A percentile compares a stretch with the other conserved stretches of the same genome.
Evolutionary conservation across 495 filamentous ascomycete genomes (phyloP).

Genomic region (Hypoxylon rickii): DNA sequence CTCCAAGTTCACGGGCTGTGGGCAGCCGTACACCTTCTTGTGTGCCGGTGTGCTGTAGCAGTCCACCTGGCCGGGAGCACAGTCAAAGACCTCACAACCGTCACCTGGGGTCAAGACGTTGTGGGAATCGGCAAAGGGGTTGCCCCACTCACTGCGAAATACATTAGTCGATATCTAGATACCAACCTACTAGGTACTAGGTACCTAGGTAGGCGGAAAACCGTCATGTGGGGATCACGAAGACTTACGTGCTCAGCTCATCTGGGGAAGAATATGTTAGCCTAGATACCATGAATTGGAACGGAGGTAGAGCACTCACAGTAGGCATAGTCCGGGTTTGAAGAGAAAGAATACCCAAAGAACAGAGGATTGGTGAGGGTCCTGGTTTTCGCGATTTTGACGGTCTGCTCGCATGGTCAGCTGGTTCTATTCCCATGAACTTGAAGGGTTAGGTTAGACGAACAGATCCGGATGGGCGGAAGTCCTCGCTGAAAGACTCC

Average conservation of each 20-base stretch:
- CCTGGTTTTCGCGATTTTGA: conserved; percentile 43
- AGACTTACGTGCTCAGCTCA: conserved; percentile 24
- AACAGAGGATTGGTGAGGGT: conserved; percentile 35
- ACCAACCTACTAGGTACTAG: too few species aligned
- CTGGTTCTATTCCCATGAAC: neutral
- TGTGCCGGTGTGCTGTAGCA: conserved; percentile 30
- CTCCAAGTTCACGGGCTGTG: conserved; percentile 25
- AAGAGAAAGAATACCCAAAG: conserved; percentile 36
- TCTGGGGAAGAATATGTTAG: conserved; percentile 24
- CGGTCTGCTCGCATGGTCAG: conserved; percentile 23
- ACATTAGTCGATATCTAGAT: neutral
- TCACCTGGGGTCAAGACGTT: conserved; percentile 22
- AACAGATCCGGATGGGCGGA: conserved; percentile 27
- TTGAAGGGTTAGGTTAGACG: conserved; percentile 6
- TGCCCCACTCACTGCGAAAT: conserved; percentile 20
- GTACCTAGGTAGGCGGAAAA: neutral
- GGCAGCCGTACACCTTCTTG: conserved; percentile 37
- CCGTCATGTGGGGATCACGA: neutral
- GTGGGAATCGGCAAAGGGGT: conserved; percentile 27
- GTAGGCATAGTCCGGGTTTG: conserved; percentile 30
- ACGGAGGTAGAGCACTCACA: conserved; percentile 17
- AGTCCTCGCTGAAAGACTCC: conserved; percentile 23
- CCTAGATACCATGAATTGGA: neutral
- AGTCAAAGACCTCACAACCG: conserved; percentile 31
- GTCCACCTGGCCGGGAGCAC: conserved; percentile 14